phyloP scores from a whole-genome alignment of 768 basidiomycete species.

The Rhizopogon vinicolor region DNA sequence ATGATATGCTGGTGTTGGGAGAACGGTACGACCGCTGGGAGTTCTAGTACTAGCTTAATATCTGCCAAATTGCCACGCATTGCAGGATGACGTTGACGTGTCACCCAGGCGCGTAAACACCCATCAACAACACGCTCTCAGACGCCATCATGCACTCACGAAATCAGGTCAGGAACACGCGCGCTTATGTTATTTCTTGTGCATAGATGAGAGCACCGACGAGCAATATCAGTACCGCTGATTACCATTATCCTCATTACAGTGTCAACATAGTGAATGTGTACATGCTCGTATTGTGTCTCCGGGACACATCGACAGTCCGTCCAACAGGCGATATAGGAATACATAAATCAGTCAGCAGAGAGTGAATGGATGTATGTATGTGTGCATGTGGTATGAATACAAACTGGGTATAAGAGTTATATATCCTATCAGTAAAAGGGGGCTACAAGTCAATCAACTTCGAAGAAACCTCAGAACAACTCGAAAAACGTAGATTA shows the following conservation, averaged over 20 bases:
- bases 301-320: not conserved
- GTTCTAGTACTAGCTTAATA: too few species aligned
- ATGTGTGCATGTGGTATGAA: too few species aligned
- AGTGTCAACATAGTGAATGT: slow-evolving; percentile 4
- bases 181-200: not conserved
- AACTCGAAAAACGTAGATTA: slow-evolving; percentile 32
- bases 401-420: too few species aligned
- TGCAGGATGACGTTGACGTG: slow-evolving; percentile 7
- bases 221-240: not conserved
- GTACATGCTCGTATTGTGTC: not conserved
- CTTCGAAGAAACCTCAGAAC: slow-evolving; percentile 15
- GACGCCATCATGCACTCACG: slow-evolving; percentile 2
- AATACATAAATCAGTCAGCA: not conserved
- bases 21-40: not conserved
- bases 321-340: not conserved
- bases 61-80: too few species aligned
- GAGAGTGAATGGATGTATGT: not conserved
- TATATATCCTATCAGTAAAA: not conserved
- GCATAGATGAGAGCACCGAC: not conserved
- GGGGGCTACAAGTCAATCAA: not conserved
- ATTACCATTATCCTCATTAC: slow-evolving; percentile 8
- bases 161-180: slow-evolving; percentile 1
- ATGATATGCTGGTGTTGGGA: not conserved
- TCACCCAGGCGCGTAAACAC: slow-evolving; percentile 22
- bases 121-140: slow-evolving; percentile 18